Percentiles rank a stretch among this genome's conserved stretches.
phyloP scores from a whole-genome alignment of 1,284 basidiomycete species.

The Blastosporella zonata region DNA sequence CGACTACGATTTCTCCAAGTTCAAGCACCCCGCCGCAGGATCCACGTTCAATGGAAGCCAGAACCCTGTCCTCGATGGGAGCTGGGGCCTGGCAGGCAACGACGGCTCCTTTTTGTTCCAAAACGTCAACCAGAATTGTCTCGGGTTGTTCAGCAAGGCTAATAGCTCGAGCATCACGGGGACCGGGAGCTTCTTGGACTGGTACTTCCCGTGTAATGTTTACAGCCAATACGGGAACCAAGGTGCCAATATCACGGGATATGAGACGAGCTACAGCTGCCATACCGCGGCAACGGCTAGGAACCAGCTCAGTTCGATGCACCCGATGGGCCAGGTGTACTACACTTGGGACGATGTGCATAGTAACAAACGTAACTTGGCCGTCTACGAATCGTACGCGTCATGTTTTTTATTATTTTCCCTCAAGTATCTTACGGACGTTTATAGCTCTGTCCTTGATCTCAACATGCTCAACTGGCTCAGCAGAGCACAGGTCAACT shows the following conservation, averaged over 20 bases:
- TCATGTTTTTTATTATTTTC: background rate
- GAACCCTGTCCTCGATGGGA: conserved; percentile 81
- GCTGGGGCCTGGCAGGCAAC: conserved; percentile 78
- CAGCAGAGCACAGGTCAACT: conserved; percentile 71
- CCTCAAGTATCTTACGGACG: conserved; percentile 5
- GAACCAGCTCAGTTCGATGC: conserved; percentile 44
- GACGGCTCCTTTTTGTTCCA: conserved; percentile 96
- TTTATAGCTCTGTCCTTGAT: conserved; percentile 79
- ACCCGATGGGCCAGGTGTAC: conserved; percentile 81
- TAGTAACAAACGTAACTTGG: conserved; percentile 73
- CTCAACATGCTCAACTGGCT: conserved; percentile 84
- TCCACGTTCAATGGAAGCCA: conserved; percentile 70
- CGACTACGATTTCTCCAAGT: conserved; percentile 88
- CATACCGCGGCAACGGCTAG: conserved; percentile 65
- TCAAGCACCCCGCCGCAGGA: conserved; percentile 74
- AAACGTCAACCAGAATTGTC: conserved; percentile 82
- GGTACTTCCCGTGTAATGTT: conserved; percentile 97
- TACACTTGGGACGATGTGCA: conserved; percentile 89
- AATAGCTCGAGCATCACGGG: conserved; percentile 65
- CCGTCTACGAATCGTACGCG: conserved; percentile 85
- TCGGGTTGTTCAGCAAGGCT: conserved; percentile 73
- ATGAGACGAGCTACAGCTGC: conserved; percentile 66
- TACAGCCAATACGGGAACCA: conserved; percentile 71
- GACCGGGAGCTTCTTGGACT: conserved; percentile 56
- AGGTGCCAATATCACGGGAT: conserved; percentile 65